Evolutionary conservation across 768 basidiomycete species (phyloP), one percentile per base, ranked within the genome.

Genomic region (Boletus bicolor): DNA sequence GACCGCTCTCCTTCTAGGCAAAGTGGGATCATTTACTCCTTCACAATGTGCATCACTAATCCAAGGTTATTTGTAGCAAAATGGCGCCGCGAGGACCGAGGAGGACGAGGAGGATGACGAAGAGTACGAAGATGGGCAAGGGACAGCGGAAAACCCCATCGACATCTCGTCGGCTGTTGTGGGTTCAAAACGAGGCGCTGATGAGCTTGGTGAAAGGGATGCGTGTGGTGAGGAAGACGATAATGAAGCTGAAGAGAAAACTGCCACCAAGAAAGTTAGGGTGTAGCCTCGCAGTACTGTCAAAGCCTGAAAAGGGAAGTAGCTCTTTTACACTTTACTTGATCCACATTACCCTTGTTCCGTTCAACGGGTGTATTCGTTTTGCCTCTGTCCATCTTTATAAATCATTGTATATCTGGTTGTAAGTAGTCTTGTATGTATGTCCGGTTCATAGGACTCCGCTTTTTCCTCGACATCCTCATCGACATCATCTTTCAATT

Each of bases 141-240:
- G 57, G 12, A 44, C 58, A 7, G 63, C 24, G 2, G 56, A 55
- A 46, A 47, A 59, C 35, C 53, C 49, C 8, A 63, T 39, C 38
- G 47, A 62, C 45, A 39, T 62, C 21, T 51, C 56, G 8, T 41
- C 58, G 7, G 12, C 12, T n/a, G 49, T 48, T 30, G 52, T 51
- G 3, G 65, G 71, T 49, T 59, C 62, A 30, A 71, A 71, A 52
- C 69, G 69, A 26, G 42, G 57, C 2, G 69, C 10, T 12, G 65
- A 65, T 17, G 69, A 67, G 8, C 60, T 70, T 35, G 19, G 32
- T 7, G 64, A 58, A 11, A 58, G 24, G 4, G 55, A 57, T 24
- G 47, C 26, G 5, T 15, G 24, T 10, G 52, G 44, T 10, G 69
- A 63, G 0, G 68, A 58, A 2, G 57, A 56, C 0, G 62, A 49